These are phyloP conservation scores for Curvularia spicifera DNA, from an alignment of 2,329 filamentous ascomycete genomes.

Conservation along the genomic window DNA sequence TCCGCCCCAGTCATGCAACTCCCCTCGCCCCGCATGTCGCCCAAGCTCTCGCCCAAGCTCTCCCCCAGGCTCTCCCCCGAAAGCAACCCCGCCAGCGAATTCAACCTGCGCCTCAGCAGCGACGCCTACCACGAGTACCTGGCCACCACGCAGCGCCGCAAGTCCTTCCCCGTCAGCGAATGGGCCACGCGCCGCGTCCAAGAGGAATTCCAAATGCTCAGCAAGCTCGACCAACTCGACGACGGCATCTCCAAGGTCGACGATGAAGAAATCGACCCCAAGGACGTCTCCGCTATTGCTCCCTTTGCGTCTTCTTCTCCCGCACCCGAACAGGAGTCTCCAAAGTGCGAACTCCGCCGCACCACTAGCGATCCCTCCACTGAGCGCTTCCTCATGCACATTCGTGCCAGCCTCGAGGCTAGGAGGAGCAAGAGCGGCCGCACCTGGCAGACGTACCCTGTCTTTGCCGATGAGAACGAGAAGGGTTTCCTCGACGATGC, in stretches of 20 bases:
- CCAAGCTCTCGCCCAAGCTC: background rate
- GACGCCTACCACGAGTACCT: slow-evolving; percentile 18
- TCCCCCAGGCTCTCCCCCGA: background rate
- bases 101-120: slow-evolving; percentile 8
- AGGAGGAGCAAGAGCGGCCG: slow-evolving; percentile 11
- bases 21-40: background rate
- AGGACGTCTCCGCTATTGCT: background rate
- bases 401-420: slow-evolving; percentile 23
- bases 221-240: slow-evolving; percentile 3
- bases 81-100: slow-evolving; percentile 3
- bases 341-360: slow-evolving; percentile 7
- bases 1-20: slow-evolving; percentile 1
- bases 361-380: slow-evolving; percentile 12
- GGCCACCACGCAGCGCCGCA: slow-evolving; percentile 14
- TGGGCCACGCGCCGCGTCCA: slow-evolving; percentile 2
- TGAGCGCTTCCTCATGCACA: slow-evolving; percentile 21
- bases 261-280: background rate
- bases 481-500: slow-evolving; percentile 20
- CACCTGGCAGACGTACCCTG: slow-evolving; percentile 10
- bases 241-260: background rate
- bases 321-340: background rate
- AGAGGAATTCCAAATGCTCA: slow-evolving; percentile 11
- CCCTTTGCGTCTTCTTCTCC: background rate
- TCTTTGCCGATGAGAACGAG: slow-evolving; percentile 22
- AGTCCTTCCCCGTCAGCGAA: slow-evolving; percentile 16